Evolutionary conservation across 2,329 filamentous ascomycete species (phyloP).

Genomic region (Aspergillus nomiae): DNA sequence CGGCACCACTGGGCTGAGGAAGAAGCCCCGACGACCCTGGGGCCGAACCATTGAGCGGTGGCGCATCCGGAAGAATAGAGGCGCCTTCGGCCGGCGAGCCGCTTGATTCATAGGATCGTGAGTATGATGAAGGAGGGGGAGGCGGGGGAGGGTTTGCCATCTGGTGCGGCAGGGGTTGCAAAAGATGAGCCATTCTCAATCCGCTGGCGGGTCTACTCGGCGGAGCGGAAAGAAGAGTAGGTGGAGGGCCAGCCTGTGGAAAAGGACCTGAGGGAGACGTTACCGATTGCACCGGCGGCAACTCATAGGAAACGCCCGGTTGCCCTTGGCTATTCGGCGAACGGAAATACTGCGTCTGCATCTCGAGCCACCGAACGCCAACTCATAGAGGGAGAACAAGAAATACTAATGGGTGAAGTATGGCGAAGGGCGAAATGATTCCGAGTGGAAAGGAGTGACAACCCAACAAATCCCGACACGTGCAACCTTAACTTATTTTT

Average conservation of each 20-base stretch:
- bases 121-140: conserved; percentile 32
- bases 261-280: conserved; percentile 35
- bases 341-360: conserved; percentile 39
- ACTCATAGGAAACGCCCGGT: conserved; percentile 32
- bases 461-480: conserved; percentile 6
- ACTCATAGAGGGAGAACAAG: conserved; percentile 20
- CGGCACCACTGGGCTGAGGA: conserved; percentile 45
- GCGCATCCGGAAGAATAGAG: conserved; percentile 38
- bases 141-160: conserved; percentile 24
- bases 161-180: conserved; percentile 40
- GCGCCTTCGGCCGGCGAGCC: conserved; percentile 42
- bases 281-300: conserved; percentile 39
- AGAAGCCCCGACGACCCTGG: conserved; percentile 36
- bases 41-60: conserved; percentile 41
- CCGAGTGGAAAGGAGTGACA: conserved; percentile 6
- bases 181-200: conserved; percentile 44
- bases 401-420: background rate
- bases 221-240: conserved; percentile 37
- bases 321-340: conserved; percentile 27
- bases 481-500: background rate
- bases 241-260: conserved; percentile 25
- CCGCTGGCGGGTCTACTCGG: conserved; percentile 42
- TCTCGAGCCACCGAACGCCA: conserved; percentile 22
- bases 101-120: conserved; percentile 43
- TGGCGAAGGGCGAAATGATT: background rate